A percentile compares a stretch with the other conserved stretches of the same genome.
phyloP scores from a whole-genome alignment of 768 basidiomycete genomes.

The Termitomyces sp. region DNA sequence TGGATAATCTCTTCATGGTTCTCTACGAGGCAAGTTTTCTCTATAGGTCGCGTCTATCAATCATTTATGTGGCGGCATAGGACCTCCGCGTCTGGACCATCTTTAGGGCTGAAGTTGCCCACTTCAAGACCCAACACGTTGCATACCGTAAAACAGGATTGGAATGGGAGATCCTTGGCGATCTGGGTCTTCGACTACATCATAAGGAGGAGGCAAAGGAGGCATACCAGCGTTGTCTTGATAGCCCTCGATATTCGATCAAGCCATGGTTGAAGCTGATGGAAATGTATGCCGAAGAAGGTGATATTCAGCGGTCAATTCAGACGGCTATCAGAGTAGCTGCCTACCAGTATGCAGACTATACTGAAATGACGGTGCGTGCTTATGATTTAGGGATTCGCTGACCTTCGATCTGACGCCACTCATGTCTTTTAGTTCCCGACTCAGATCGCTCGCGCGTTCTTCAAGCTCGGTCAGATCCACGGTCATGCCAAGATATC shows the following conservation, averaged over 20 bases:
- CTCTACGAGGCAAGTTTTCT: conserved; percentile 70
- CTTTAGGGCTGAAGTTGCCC: conserved; percentile 96
- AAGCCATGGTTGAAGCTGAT: conserved; percentile 94
- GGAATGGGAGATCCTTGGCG: conserved; percentile 98
- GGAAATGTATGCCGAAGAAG: conserved; percentile 96
- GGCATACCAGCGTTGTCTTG: conserved; percentile 92
- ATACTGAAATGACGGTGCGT: conserved; percentile 83
- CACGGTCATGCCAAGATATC: conserved; percentile 94
- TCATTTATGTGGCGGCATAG: conserved; percentile 31
- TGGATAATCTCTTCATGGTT: conserved; percentile 98
- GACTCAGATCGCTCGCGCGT: conserved; percentile 80
- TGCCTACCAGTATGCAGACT: conserved; percentile 88
- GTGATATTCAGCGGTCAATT: conserved; percentile 85
- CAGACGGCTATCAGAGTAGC: conserved; percentile 92
- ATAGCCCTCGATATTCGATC: conserved; percentile 76
- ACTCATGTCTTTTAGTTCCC: conserved; percentile 56
- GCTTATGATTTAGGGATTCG: neutral
- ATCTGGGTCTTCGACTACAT: conserved; percentile 86
- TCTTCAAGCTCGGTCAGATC: conserved; percentile 90
- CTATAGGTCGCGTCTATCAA: neutral
- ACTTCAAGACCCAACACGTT: conserved; percentile 98
- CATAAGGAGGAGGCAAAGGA: conserved; percentile 99
- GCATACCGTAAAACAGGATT: conserved; percentile 95
- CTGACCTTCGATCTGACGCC: neutral
- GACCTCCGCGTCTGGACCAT: conserved; percentile 98